Base-by-base conservation (phyloP, 768 basidiomycete genomes). In the Kwoniella botswanensis region DNA sequence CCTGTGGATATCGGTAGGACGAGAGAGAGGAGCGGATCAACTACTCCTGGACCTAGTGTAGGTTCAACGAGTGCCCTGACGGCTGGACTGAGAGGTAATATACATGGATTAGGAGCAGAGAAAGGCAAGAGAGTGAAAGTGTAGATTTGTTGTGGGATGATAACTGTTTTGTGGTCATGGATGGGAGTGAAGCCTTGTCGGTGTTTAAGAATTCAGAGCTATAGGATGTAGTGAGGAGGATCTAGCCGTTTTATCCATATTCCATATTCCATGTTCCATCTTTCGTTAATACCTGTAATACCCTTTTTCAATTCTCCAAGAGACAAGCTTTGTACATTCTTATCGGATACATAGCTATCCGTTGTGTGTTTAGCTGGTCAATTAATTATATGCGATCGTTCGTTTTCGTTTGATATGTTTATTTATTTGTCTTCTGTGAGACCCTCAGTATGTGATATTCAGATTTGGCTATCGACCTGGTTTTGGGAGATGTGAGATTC, bases 111-210 rank as follows among this genome's bases (percentile, higher is more conserved):
- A 42, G 60, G 65, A 22, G 52, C 41, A 26, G 65, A 61, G 29
- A 73, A 73, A 59, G 72, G 72, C 29, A 73, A 73, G 55, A 60
- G 73, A 26, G 64, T 74, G 54, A 70, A 74, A 56, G 69, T 74
- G 56, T 35, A 18, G 46, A 50, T 50, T 13, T 17, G 44, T 26
- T 10, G 4, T 46, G 44, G 44, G 44, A 17, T 46, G 3, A 26
- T 26, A 26, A 2, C 4, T 26, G 3, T 26, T 26, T 26, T 4
- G 26, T 26, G 26, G 26, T 26, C 3, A 4, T 26, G 26, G 26
- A 26, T 26, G 26, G 26, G 35, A 35, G 35, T 7, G 7, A 35
- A 35, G 35, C 6, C 0, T 35, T 7, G 35, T 35, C 3, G 35
- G 7, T 35, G 35, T 35, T 35, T 35, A 9, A 35, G 7, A 7